Base-by-base conservation (phyloP, 768 basidiomycete species). In the Pleurotus citrinopileatus region DNA sequence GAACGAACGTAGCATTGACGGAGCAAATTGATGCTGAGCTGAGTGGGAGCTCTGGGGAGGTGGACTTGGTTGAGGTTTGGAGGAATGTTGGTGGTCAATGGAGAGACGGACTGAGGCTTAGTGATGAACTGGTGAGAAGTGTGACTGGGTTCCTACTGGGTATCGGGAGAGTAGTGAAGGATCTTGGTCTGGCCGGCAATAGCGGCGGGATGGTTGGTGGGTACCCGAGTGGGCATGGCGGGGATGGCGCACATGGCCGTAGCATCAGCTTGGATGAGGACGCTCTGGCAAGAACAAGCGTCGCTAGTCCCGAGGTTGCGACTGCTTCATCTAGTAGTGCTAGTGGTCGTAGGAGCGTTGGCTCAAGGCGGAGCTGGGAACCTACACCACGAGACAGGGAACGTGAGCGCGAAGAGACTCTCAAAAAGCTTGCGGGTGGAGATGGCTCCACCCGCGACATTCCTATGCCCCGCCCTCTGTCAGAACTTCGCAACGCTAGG, bases 1-100 rank as follows among this genome's bases (percentile, higher is more conserved):
- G 79, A 2, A 84, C 82, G 12, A 70, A 75, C 53, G 69, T 74
- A 37, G 85, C 91, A 1, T 66, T 91, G 47, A 87, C 90, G 57
- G 76, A 80, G 52, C 87, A 91, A 67, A 86, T 94, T 44, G 81
- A 87, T 34, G 81, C 85, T 0, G 91, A 93, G 64, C 83, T 92
- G 8, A 80, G 77, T 28, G 77, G 73, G 26, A 46, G 52, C 52
- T 38, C 34, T n/a, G 15, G 55, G 55, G 62, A 63, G 40, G 64
- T 69, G 60, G 70, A 78, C 42, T 59, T 80, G 22, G 76, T 72
- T 9, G 81, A 84, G 52, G 69, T 90, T 25, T 92, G 89, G 90
- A 73, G 78, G 52, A 71, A 75, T 43, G 78, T 91, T 4, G 86
- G 87, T 0, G 77, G 77, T 7, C 90, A 93, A 58, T 88, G 83